Conservation (phyloP, 139 green algal genomes). For the Auxenochlorella pyrenoidosa region DNA sequence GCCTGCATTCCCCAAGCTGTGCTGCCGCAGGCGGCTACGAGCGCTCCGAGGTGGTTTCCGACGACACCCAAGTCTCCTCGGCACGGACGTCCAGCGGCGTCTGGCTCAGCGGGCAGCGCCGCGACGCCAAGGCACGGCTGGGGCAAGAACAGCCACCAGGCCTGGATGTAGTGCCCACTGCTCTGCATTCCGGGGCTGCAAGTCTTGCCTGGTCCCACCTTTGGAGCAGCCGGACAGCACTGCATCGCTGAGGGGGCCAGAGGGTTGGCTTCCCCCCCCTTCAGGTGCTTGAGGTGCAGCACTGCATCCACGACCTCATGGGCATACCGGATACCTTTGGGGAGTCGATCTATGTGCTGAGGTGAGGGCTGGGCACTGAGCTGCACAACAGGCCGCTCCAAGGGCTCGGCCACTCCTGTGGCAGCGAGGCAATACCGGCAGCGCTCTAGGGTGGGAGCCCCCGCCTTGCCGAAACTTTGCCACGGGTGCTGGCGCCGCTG, state of each 20-base stretch:
- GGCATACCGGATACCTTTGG: conserved; percentile 54
- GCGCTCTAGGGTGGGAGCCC: too few species aligned
- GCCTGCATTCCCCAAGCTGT: too few species aligned
- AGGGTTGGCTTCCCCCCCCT: neutral
- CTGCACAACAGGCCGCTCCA: neutral
- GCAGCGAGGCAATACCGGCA: too few species aligned
- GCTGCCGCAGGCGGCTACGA: conserved; percentile 5
- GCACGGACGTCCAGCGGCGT: conserved; percentile 26
- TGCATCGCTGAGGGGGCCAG: too few species aligned
- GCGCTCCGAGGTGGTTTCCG: conserved; percentile 34
- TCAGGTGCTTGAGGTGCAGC: conserved; percentile 40
- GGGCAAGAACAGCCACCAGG: neutral
- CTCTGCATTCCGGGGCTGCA: too few species aligned
- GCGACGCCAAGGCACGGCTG: neutral
- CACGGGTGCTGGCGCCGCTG: too few species aligned
- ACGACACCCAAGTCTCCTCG: neutral
- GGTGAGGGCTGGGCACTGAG: conserved; percentile 36
- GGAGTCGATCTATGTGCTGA: conserved; percentile 31
- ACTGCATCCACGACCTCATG: conserved; percentile 39
- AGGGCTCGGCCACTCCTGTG: too few species aligned
- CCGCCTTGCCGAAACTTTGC: too few species aligned
- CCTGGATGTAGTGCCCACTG: too few species aligned
- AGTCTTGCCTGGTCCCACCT: too few species aligned
- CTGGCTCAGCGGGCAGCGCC: conserved; percentile 34
- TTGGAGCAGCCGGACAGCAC: too few species aligned